Base-by-base conservation (phyloP, 305 asterid genomes). In the Fraxinus xanthoxyloides region DNA sequence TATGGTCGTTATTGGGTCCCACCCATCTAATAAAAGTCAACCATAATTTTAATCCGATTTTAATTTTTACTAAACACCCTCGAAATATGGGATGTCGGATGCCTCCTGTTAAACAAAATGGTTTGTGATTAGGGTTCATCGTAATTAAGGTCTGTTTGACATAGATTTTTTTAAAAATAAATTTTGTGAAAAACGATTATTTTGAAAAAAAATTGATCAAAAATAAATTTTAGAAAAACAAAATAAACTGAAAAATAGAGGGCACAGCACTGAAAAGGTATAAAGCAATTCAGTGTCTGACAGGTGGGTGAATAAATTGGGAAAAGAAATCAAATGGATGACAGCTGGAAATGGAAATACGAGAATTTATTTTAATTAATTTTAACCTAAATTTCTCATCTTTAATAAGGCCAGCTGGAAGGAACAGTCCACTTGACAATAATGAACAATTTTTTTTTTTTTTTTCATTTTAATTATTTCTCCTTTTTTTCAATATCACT, bases 341-440 rank as follows among this genome's bases (percentile, higher is more conserved):
- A 87, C 90, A 87, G 87, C 90, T 87, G 88, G 87, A 83, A 87
- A 78, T 51, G 87, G 88, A 4, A 46, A 48, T 48, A 48, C 19
- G 7, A 48, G 0, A 48, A 13, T 48, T 48, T 48, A 5, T 46
- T 43, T 46, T 13, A 46, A 46, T 46, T 46, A 46, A 46, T 46
- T 46, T 46, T 13, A 40, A 40, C 51, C 51, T 36, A 36, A 36
- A 7, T 36, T 36, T 36, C 43, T 40, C 48, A 40, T 9, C 15
- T 13, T 40, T 40, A 40, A 43, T 12, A 3, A 43, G 4, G 51
- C 51, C 12, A 10, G 51, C 51, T 43, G 51, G 51, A 43, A 12
- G 15, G 51, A 3, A 12, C 7, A 5, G 51, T 10, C 17, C 51
- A 43, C 51, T 43, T 43, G 51, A 43, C 51, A 43, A 43, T 43